Conservation (phyloP, 768 basidiomycete species). For the Leccinellum luteum region DNA sequence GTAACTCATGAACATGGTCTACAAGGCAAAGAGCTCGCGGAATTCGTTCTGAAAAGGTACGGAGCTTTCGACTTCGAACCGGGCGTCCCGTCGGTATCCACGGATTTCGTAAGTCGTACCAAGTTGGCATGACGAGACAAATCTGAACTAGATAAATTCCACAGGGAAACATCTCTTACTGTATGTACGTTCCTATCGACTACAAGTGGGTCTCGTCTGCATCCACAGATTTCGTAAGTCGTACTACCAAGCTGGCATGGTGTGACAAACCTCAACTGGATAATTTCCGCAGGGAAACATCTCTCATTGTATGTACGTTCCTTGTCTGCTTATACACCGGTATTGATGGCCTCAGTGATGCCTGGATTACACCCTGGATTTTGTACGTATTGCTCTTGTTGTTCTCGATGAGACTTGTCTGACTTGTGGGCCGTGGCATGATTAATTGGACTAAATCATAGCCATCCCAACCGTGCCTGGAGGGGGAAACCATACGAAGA, state of each 20-base stretch:
- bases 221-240: slow-evolving; percentile 79
- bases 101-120: too few relatives aligned
- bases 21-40: too few relatives aligned
- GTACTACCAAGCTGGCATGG: not conserved
- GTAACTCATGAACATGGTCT: too few relatives aligned
- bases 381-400: slow-evolving; percentile 18
- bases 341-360: slow-evolving; percentile 36
- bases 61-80: too few relatives aligned
- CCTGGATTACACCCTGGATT: slow-evolving; percentile 76
- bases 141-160: too few relatives aligned
- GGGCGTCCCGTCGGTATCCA: too few relatives aligned
- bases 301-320: slow-evolving; percentile 54
- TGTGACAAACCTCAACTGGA: not conserved
- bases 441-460: slow-evolving; percentile 24
- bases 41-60: too few relatives aligned
- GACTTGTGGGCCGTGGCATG: not conserved
- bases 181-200: too few relatives aligned
- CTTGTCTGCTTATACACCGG: not conserved
- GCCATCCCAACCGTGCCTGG: slow-evolving; percentile 71
- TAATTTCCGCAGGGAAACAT: slow-evolving; percentile 44
- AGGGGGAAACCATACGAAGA: slow-evolving; percentile 77
- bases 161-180: too few relatives aligned
- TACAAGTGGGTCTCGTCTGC: slow-evolving; percentile 64
- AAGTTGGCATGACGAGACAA: too few relatives aligned
- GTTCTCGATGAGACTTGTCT: not conserved